Evolutionary conservation across 2,329 filamentous ascomycete species (phyloP).

Genomic region (Macrophomina pseudophaseolina): DNA sequence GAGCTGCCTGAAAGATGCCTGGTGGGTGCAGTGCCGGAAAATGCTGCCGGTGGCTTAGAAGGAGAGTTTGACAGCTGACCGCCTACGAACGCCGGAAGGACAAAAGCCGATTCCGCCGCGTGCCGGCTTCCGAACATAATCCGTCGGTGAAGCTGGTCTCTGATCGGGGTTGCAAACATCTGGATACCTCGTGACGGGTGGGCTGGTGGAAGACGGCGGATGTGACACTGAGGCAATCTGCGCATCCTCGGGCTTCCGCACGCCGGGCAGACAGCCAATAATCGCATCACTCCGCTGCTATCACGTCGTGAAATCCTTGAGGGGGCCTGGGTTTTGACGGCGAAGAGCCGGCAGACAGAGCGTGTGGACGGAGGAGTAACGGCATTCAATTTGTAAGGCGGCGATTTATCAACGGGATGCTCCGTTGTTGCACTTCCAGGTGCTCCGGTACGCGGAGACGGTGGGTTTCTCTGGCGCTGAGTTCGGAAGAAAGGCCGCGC

Average conservation of each 20-base stretch:
- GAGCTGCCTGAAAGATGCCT: background rate
- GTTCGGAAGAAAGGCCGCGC: constrained; percentile 16
- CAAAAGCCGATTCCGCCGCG: background rate
- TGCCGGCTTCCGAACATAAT: background rate
- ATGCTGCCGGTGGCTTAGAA: background rate
- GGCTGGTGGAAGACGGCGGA: constrained; percentile 14
- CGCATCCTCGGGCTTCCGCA: background rate
- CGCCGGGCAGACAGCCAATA: background rate
- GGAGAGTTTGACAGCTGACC: background rate
- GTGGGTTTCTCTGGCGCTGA: background rate
- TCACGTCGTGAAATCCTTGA: background rate
- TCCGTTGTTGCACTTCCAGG: background rate
- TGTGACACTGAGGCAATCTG: background rate
- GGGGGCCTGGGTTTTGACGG: background rate
- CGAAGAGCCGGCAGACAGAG: background rate
- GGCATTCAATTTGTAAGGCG: background rate
- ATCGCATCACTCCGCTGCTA: background rate
- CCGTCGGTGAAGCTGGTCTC: background rate
- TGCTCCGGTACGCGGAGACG: background rate
- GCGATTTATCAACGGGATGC: background rate
- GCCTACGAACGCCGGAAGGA: background rate
- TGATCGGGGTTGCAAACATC: background rate
- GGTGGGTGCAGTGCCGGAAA: background rate
- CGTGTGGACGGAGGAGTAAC: background rate
- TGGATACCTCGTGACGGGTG: background rate